Conservation (phyloP, 345 rosid species). For the Aquilaria yunnanensis region DNA sequence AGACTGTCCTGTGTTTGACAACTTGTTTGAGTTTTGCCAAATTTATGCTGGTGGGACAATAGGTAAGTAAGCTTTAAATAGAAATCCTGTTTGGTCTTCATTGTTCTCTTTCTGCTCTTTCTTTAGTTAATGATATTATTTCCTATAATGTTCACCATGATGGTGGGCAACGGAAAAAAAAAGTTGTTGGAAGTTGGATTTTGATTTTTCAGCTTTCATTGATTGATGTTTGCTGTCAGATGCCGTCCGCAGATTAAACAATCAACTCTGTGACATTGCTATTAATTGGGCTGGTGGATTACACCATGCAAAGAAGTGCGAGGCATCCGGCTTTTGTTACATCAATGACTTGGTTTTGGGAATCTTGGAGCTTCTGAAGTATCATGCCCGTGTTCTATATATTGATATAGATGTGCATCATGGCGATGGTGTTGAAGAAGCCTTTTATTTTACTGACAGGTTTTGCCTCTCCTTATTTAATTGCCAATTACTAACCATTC, state of each 20-base stretch:
- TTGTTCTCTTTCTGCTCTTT: background rate
- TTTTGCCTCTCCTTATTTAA: constrained; percentile 16
- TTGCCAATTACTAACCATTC: background rate
- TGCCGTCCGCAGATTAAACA: constrained; percentile 90
- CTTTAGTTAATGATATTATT: too few species aligned
- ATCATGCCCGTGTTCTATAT: constrained; percentile 86
- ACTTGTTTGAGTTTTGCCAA: constrained; percentile 95
- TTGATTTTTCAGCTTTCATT: constrained; percentile 6
- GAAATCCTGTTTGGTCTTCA: too few species aligned
- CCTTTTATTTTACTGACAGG: constrained; percentile 98
- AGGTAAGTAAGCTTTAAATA: constrained; percentile 37
- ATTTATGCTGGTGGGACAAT: constrained; percentile 97
- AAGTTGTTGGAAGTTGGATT: background rate
- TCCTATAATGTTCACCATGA: too few species aligned
- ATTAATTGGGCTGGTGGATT: constrained; percentile 99
- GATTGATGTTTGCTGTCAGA: constrained; percentile 31
- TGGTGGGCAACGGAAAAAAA: too few species aligned
- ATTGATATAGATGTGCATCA: constrained; percentile 98
- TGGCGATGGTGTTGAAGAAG: constrained; percentile 99
- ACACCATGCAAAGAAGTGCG: constrained; percentile 97
- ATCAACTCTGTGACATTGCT: constrained; percentile 90
- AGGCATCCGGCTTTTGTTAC: constrained; percentile 98
- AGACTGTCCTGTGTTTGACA: constrained; percentile 97
- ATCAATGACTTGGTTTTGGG: constrained; percentile 96
- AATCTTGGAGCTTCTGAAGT: constrained; percentile 82